Base-by-base conservation (phyloP, 1,284 basidiomycete species). In the Quambalaria eucalypti region DNA sequence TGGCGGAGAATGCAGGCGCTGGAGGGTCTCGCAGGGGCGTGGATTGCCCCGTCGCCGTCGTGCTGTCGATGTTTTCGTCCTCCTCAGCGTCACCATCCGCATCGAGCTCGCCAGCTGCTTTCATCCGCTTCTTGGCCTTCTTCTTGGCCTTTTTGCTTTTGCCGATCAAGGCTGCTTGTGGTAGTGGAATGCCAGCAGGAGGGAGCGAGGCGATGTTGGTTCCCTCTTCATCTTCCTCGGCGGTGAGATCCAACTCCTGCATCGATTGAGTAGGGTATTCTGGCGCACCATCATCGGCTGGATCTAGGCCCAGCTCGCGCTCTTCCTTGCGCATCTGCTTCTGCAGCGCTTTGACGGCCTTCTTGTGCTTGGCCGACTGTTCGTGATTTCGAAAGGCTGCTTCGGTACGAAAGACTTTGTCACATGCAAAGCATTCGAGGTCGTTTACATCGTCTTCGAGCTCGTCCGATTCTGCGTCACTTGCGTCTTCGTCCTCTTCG, bases 321-420 rank as follows among this genome's bases (percentile, higher is more conserved):
- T 89, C 82, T 66, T 96, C 90, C 54, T 80, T 79, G 64, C 82
- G 72, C 84, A 95, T 92, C 73, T 88, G 81, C 55, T 78, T 78
- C 73, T 82, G 83, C 53, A 93, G 74, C 63, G 77, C 78, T 39
- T 56, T 50, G 26, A 65, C 68, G 4, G 67, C 68, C 49, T 87
- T 90, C 74, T 89, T 78, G 76, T 99, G 95, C 76, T 93, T 97
- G 77, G 88, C 88, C 77, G 91, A 96, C 64, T 90, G 81, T 76
- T 98, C 95, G 65, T 98, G 95, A 75, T 92, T 97, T 65, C 85
- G 82, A 90, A 92, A 98, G 16, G 90, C 88, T 0, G 90, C 88
- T 71, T 96, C 90, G 64, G 87, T 91, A 69, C 86, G 81, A 77
- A 97, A 98, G 1, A 81, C 81, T 79, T 96, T 97, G 52, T 84